Base-by-base conservation (phyloP, 192 early-diverging fungal genomes). In the Gamsiella multidivaricata region DNA sequence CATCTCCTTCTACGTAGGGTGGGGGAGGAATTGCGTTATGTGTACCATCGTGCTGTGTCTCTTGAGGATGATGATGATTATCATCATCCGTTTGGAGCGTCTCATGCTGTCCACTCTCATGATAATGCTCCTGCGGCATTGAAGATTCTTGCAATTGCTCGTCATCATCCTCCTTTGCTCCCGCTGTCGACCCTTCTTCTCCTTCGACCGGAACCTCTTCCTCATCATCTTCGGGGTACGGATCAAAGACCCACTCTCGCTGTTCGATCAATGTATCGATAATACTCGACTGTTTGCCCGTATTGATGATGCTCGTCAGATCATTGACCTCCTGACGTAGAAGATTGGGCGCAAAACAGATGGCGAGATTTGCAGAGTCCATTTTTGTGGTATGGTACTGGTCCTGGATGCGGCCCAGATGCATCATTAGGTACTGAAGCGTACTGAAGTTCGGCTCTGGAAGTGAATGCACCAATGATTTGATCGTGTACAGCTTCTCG, bases 291-390 rank as follows among this genome's bases (percentile, higher is more conserved):
- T 89, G 90, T n/a, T 86, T 81, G 14, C 85, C 86, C 64, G 91
- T 88, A 45, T 91, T 85, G 39, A 89, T 86, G 52, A 94, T 91
- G 60, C 86, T 87, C 5, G 86, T 70, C 26, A 90, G 42, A 65
- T 89, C 83, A 33, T 85, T 79, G 36, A 78, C 80, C 12, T 73
- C 65, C 50, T 85, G 84, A 31, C 89, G 87, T 50, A 94, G 62
- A 20, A 98, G 76, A 26, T 90, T 94, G 8, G 92, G 92, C 8
- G 90, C 92, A 85, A 98, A 96, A 33, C 96, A 92, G 29, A 96
- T 90, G 20, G 94, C 90, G 57, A 98, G 78, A 63, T 97, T 98
- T 26, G 93, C 91, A 26, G 94, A 75, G 22, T 91, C 91, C 96
- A 98, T 98, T 61, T 95, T 95, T 81, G 97, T 98, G 18, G 85